Evolutionary conservation across 768 basidiomycete species (phyloP).

Genomic region (Lactifluus echinatus): DNA sequence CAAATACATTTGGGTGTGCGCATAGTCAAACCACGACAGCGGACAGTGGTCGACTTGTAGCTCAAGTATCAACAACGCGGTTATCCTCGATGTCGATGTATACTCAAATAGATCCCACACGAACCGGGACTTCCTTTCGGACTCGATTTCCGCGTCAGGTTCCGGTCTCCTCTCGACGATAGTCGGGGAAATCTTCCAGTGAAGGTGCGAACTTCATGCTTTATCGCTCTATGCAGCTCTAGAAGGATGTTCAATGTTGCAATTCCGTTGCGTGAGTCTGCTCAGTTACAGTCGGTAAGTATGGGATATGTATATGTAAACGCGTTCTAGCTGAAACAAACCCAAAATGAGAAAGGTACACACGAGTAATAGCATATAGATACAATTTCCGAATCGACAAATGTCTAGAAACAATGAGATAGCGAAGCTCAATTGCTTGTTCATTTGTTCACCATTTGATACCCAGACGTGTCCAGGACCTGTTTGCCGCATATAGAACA

Average conservation of each 20-base stretch:
- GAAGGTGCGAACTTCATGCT: too few relatives aligned
- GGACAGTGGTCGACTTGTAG: too few relatives aligned
- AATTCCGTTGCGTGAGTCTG: not conserved
- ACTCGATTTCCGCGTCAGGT: too few relatives aligned
- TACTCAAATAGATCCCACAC: too few relatives aligned
- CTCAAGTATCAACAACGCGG: too few relatives aligned
- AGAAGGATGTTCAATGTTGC: not conserved
- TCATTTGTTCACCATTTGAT: conserved; percentile 78
- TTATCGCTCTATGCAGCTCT: too few relatives aligned
- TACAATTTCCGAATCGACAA: not conserved
- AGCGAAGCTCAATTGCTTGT: conserved; percentile 14
- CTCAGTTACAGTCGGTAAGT: not conserved
- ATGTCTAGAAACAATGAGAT: not conserved
- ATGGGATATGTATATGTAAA: not conserved
- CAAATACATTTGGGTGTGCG: too few relatives aligned
- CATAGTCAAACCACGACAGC: too few relatives aligned
- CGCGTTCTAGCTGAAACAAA: not conserved
- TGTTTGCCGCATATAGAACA: conserved; percentile 85
- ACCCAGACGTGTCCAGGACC: conserved; percentile 76
- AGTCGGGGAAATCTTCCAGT: too few relatives aligned
- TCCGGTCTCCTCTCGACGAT: too few relatives aligned
- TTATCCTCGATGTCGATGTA: too few relatives aligned
- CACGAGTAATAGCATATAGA: conserved; percentile 4
- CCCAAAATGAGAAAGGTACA: not conserved
- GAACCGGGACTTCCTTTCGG: too few relatives aligned